Evolutionary conservation across 768 basidiomycete genomes (phyloP), one percentile per base, ranked within the genome.

Genomic region (Pleurotus cornucopiae): DNA sequence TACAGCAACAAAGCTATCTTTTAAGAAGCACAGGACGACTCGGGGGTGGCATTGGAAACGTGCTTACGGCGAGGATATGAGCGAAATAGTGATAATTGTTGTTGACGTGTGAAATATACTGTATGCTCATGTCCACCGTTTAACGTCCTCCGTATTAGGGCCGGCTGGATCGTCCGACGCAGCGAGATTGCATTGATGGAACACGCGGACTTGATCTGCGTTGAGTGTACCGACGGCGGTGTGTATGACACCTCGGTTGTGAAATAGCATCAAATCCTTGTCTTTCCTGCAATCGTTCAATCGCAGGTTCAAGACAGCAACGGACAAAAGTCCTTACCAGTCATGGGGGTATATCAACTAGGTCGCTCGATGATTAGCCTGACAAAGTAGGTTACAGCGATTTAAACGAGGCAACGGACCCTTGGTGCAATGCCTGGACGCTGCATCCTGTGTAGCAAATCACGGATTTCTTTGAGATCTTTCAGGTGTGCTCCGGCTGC

Each of bases 111-210:
- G 30, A 34, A 34, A 34, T 34, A 7, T 9, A 34, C 30, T 34
- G 30, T 9, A 2, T 34, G 11, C 30, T 71, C 61, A 77, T 47
- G 84, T 83, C 71, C 81, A 90, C 46, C 70, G 72, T 72, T 72
- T 71, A 45, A 91, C 69, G 64, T 93, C 90, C 58, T 86, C 83
- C 14, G 70, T 71, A 21, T 73, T 73, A 1, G 91, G 91, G 0
- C 89, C 90, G 20, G 64, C 67, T 0, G 89, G 89, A 46, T 85
- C 84, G 48, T 82, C 82, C 30, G 85, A 87, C 2, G 86, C 88
- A 16, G 91, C 91, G 14, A 94, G 78, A 67, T 92, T 92, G 72
- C 91, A 93, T 70, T 90, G 88, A 66, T 91, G 89, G 76, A 91
- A 91, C 20, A 82, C 83, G 23, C 89, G 77, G 4, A 89, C 80